Evolutionary conservation across 495 filamentous ascomycete species (phyloP).

Genomic region (Baudoinia panamericana): DNA sequence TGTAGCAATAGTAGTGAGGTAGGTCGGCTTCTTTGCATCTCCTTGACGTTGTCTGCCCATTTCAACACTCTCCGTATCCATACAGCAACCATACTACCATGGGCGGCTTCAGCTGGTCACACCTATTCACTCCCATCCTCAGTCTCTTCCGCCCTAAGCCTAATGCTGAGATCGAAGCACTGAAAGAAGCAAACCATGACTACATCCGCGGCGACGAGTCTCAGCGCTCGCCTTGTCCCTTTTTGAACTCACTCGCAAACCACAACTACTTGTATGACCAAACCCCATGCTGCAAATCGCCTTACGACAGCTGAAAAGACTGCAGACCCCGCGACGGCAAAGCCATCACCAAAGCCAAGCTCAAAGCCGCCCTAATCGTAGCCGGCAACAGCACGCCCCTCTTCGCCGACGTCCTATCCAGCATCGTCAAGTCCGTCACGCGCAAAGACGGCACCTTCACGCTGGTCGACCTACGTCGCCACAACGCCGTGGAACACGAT

Average conservation of each 20-base stretch:
- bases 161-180: slow-evolving; percentile 3
- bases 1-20: too few relatives aligned
- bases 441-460: slow-evolving; percentile 28
- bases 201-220: slow-evolving; percentile 23
- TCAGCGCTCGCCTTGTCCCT: slow-evolving; percentile 14
- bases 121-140: not conserved
- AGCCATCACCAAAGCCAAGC: slow-evolving; percentile 23
- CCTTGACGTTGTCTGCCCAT: too few relatives aligned
- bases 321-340: slow-evolving; percentile 30
- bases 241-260: not conserved
- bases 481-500: slow-evolving; percentile 33
- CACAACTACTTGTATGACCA: slow-evolving; percentile 2
- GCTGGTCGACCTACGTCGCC: slow-evolving; percentile 24
- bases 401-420: slow-evolving; percentile 22
- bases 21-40: too few relatives aligned
- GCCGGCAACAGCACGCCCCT: slow-evolving; percentile 11
- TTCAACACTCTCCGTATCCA: not conserved
- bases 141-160: not conserved
- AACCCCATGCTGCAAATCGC: not conserved
- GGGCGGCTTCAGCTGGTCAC: slow-evolving; percentile 25
- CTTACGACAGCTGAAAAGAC: not conserved
- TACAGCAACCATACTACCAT: not conserved
- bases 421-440: slow-evolving; percentile 19
- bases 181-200: slow-evolving; percentile 21
- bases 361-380: slow-evolving; percentile 26